phyloP scores from a whole-genome alignment of 352 stramenopile species.

The Phytophthora pini region DNA sequence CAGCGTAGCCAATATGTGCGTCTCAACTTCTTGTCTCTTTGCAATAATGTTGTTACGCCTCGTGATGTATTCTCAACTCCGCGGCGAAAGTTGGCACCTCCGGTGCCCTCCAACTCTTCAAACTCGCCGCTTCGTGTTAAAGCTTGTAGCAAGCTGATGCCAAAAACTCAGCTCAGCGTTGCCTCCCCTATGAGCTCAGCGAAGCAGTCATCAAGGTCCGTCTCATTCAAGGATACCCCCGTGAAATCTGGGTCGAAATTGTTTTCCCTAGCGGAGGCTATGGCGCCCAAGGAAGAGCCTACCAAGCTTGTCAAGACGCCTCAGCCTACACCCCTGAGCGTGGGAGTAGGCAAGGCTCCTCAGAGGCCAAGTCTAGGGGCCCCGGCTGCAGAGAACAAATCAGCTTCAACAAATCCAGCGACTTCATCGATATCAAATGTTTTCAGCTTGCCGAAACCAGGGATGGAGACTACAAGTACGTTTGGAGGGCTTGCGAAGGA shows the following conservation, averaged over 20 bases:
- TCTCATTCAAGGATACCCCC: constrained; percentile 66
- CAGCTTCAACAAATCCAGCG: constrained; percentile 6
- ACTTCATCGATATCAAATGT: constrained; percentile 21
- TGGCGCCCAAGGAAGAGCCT: constrained; percentile 56
- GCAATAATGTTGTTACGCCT: constrained; percentile 66
- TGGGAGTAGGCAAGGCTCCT: constrained; percentile 42
- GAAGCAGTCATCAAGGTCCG: constrained; percentile 45
- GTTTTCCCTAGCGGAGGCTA: constrained; percentile 66
- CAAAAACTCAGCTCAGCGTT: constrained; percentile 67
- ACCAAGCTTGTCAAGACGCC: constrained; percentile 59
- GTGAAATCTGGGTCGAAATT: constrained; percentile 67
- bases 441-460: constrained; percentile 40
- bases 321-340: constrained; percentile 43
- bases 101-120: constrained; percentile 36
- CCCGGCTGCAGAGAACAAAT: constrained; percentile 19
- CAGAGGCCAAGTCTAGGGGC: constrained; percentile 51
- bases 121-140: constrained; percentile 45
- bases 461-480: constrained; percentile 11
- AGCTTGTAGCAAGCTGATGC: constrained; percentile 77
- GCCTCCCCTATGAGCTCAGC: constrained; percentile 65
- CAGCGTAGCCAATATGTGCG: constrained; percentile 55
- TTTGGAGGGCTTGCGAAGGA: constrained; percentile 14
- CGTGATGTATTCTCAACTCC: constrained; percentile 57
- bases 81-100: constrained; percentile 44
- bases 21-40: constrained; percentile 61